A percentile compares a stretch with the other conserved stretches of the same genome.
Conservation (phyloP, 805 yeast genomes). For the Candida maris region DNA sequence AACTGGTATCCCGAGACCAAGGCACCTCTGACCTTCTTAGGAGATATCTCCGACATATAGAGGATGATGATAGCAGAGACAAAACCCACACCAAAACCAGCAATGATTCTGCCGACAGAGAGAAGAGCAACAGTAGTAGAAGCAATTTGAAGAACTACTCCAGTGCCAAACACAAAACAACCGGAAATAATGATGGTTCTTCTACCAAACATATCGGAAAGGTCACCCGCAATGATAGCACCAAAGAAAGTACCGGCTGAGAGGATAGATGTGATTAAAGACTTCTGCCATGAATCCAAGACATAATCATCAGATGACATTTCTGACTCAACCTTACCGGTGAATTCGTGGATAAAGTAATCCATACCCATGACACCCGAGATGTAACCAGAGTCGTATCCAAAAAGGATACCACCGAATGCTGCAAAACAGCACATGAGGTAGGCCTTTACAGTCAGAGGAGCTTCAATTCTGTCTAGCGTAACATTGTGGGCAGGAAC, state of each 20-base stretch:
- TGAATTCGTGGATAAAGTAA: constrained; percentile 34
- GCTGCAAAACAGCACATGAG: constrained; percentile 55
- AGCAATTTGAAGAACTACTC: constrained; percentile 47
- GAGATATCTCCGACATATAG: constrained; percentile 77
- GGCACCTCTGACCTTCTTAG: constrained; percentile 75
- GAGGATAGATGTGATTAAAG: constrained; percentile 65
- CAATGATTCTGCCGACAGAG: constrained; percentile 66
- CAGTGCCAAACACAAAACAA: constrained; percentile 43
- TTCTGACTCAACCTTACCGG: constrained; percentile 20
- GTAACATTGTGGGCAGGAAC: not conserved
- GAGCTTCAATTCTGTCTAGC: constrained; percentile 33
- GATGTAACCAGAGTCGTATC: constrained; percentile 68
- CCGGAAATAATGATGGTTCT: constrained; percentile 43
- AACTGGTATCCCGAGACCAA: constrained; percentile 70
- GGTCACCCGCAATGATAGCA: constrained; percentile 57
- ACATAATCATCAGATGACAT: constrained; percentile 17
- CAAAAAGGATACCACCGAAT: constrained; percentile 63
- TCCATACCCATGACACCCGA: constrained; percentile 65
- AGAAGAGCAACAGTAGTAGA: constrained; percentile 45
- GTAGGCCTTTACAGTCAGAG: constrained; percentile 35
- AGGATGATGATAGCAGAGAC: constrained; percentile 74
- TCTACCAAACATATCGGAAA: constrained; percentile 45
- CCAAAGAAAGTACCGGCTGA: constrained; percentile 72
- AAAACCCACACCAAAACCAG: constrained; percentile 78
- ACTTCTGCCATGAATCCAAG: constrained; percentile 30